These are phyloP conservation scores for Colletotrichum sp. DNA, from an alignment of 2,329 filamentous ascomycete genomes.

Conservation along the genomic window DNA sequence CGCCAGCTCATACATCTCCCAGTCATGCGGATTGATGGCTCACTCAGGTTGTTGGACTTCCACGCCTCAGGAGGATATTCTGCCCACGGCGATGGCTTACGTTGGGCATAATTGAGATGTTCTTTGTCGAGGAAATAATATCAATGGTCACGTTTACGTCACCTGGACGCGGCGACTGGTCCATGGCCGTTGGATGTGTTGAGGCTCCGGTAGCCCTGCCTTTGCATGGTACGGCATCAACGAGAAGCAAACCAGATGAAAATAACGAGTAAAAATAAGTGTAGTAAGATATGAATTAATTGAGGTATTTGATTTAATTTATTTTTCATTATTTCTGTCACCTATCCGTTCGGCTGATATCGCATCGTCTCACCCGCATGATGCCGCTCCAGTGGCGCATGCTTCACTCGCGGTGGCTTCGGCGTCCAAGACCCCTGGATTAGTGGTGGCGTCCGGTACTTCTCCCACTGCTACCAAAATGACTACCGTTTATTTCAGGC, in stretches of 20 bases:
- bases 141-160: neutral
- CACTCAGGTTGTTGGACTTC: neutral
- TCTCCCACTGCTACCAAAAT: neutral
- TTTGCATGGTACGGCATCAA: neutral
- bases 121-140: neutral
- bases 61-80: neutral
- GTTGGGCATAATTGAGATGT: neutral
- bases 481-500: neutral
- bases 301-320: neutral
- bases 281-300: fast-evolving
- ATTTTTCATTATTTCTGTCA: neutral
- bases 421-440: neutral
- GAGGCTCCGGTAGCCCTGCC: neutral
- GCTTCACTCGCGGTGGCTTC: neutral
- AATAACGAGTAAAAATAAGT: neutral
- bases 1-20: neutral
- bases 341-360: neutral
- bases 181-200: neutral
- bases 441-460: neutral
- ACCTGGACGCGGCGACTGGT: neutral
- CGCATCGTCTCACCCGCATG: neutral
- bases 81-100: neutral
- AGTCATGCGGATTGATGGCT: neutral
- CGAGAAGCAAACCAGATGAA: neutral
- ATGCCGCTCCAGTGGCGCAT: neutral